A percentile compares a stretch with the other conserved stretches of the same genome.
phyloP scores from a whole-genome alignment of 495 filamentous ascomycete genomes.

The Penicillium chermesinum region DNA sequence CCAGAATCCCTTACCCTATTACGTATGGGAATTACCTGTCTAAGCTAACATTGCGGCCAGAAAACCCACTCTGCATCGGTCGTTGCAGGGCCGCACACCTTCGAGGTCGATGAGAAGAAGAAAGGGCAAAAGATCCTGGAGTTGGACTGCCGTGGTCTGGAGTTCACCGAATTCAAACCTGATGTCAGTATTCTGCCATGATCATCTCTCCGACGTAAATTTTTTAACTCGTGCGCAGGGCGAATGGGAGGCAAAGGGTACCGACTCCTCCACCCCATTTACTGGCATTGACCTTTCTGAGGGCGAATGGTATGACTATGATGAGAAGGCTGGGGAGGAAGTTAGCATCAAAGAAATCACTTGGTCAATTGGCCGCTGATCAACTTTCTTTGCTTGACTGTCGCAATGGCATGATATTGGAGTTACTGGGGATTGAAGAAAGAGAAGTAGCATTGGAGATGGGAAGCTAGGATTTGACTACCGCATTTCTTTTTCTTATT shows the following conservation, averaged over 20 bases:
- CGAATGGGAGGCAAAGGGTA: slow-evolving; percentile 79
- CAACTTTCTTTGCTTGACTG: not conserved
- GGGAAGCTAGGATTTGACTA: too few species aligned
- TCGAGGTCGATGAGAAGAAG: slow-evolving; percentile 55
- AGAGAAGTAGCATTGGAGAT: not conserved
- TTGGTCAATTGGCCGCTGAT: slow-evolving; percentile 67
- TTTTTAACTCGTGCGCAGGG: slow-evolving; percentile 46
- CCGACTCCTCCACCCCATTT: slow-evolving; percentile 75
- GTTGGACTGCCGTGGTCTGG: slow-evolving; percentile 89
- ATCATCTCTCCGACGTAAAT: not conserved
- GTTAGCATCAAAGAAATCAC: slow-evolving; percentile 88
- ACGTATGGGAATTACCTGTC: too few species aligned
- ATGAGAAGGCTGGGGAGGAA: slow-evolving; percentile 73
- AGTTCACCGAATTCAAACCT: slow-evolving; percentile 84
- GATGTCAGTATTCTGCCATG: slow-evolving; percentile 54
- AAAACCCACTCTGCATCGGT: slow-evolving; percentile 68
- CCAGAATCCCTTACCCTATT: too few species aligned
- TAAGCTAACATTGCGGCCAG: slow-evolving; percentile 23
- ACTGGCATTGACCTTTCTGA: slow-evolving; percentile 73
- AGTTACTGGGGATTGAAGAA: not conserved
- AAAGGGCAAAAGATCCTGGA: slow-evolving; percentile 73
- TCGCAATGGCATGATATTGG: not conserved
- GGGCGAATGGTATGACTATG: slow-evolving; percentile 88
- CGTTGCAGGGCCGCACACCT: slow-evolving; percentile 62
- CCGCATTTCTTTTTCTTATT: too few species aligned